Evolutionary conservation across 345 rosid species (phyloP), one percentile per base, ranked within the genome.

Genomic region (Hypericum androsaemum): DNA sequence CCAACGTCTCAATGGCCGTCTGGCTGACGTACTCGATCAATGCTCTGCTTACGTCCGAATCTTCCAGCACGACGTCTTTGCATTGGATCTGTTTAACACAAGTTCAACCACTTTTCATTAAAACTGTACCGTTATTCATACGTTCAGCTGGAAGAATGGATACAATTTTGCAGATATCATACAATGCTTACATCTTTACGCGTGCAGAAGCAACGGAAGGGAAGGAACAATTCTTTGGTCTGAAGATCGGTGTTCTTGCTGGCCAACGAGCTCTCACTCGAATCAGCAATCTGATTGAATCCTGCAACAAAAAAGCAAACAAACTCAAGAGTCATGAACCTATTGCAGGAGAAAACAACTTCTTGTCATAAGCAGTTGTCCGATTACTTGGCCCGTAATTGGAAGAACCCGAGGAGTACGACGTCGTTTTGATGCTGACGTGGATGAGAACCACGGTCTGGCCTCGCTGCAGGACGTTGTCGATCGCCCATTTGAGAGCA

Each of bases 181-280:
- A 14, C 12, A 43, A 43, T 44, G 6, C 8, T 17, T 3, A 46
- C 50, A 17, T 46, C 50, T 46, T 46, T 46, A 10, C 50, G 50
- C 28, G 50, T 13, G 50, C 50, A 46, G 32, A 10, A 46, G 50
- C 32, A 46, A 8, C 50, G 50, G 50, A 46, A 46, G 10, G 50
- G 50, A 14, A 46, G 50, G 22, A 46, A 46, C 7, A 46, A 32
- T 32, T 46, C 50, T 10, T 46, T 46, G 3, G 28, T 13, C 5
- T 12, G 17, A 1, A 4, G 10, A 13, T 46, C 50, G 6, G 22
- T 6, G 9, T 10, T 6, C 22, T 46, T 46, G 8, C 8, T 0
- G 22, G 10, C 50, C 10, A 8, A 3, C 5, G 3, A 1, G 9
- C 28, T 32, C 28, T 46, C 50, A 6, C 2, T 13, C 10, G 50